phyloP scores from a whole-genome alignment of 1,139 yeast species.

The Lodderomyces oxycetoniae region DNA sequence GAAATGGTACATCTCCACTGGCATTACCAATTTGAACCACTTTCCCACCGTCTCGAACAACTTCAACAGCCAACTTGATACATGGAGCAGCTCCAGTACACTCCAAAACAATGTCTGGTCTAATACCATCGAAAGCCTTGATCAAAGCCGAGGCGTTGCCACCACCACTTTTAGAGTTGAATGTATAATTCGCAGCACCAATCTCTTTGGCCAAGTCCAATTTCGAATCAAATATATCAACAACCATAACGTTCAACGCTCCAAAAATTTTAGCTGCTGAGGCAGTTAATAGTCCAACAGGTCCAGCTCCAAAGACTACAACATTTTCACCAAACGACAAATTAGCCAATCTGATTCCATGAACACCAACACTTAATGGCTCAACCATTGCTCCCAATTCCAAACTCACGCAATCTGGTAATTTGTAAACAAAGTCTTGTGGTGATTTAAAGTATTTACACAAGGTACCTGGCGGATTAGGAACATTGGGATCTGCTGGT shows the following conservation, averaged over 20 bases:
- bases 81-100: constrained; percentile 73
- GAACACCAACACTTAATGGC: constrained; percentile 84
- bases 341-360: constrained; percentile 68
- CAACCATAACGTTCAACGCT: constrained; percentile 62
- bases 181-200: constrained; percentile 56
- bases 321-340: constrained; percentile 69
- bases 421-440: constrained; percentile 77
- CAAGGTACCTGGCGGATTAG: constrained; percentile 63
- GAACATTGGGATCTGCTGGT: constrained; percentile 31
- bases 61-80: constrained; percentile 57
- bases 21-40: constrained; percentile 80
- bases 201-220: constrained; percentile 55
- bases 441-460: constrained; percentile 69
- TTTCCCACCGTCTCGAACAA: constrained; percentile 58
- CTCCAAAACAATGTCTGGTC: constrained; percentile 61
- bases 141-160: constrained; percentile 22
- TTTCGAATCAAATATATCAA: constrained; percentile 59
- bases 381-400: constrained; percentile 90
- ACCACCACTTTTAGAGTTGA: constrained; percentile 50
- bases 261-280: constrained; percentile 80
- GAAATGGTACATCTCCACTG: constrained; percentile 60
- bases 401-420: constrained; percentile 70
- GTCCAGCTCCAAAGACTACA: constrained; percentile 89
- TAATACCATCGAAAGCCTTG: constrained; percentile 40
- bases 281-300: constrained; percentile 80